Evolutionary conservation across 768 basidiomycete genomes (phyloP).

Genomic region (Auricularia auricula-judae): DNA sequence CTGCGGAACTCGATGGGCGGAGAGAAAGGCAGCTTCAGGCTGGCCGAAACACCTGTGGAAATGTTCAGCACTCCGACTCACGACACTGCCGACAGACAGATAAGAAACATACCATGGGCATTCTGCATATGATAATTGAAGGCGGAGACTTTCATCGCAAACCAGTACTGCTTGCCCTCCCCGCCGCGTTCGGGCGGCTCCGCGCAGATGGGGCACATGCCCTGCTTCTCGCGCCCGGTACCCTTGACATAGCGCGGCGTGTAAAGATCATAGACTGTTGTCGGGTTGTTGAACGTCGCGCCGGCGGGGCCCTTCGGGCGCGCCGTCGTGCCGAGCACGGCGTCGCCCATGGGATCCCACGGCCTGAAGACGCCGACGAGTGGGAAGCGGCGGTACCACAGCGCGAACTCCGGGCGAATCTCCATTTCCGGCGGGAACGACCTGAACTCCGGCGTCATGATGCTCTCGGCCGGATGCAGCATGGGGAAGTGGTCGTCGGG

Average conservation of each 20-base stretch:
- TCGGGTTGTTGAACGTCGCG: slow-evolving; percentile 50
- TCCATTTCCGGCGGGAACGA: slow-evolving; percentile 40
- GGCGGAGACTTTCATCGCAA: slow-evolving; percentile 70
- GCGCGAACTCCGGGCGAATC: slow-evolving; percentile 38
- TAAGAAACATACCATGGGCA: slow-evolving; percentile 43
- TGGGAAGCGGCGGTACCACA: slow-evolving; percentile 64
- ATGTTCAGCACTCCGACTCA: slow-evolving; percentile 3
- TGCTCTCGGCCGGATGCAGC: background rate
- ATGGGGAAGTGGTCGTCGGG: background rate
- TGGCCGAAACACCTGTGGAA: slow-evolving; percentile 53
- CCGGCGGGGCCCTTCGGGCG: background rate
- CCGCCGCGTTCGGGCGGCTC: slow-evolving; percentile 54
- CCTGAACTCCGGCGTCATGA: slow-evolving; percentile 15
- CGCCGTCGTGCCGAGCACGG: slow-evolving; percentile 4
- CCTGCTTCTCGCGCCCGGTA: slow-evolving; percentile 54
- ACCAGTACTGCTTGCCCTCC: slow-evolving; percentile 52
- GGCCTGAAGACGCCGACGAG: slow-evolving; percentile 43
- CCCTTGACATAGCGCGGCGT: slow-evolving; percentile 71
- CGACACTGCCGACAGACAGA: background rate
- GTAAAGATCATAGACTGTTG: slow-evolving; percentile 55
- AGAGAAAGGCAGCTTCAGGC: slow-evolving; percentile 61
- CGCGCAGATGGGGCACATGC: slow-evolving; percentile 67
- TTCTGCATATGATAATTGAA: slow-evolving; percentile 85
- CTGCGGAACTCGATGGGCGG: slow-evolving; percentile 58
- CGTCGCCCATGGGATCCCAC: slow-evolving; percentile 15